Percentiles rank a stretch among this genome's conserved stretches.
Evolutionary conservation across 1,284 basidiomycete genomes (phyloP).

Genomic region (Vanrija pseudolonga): DNA sequence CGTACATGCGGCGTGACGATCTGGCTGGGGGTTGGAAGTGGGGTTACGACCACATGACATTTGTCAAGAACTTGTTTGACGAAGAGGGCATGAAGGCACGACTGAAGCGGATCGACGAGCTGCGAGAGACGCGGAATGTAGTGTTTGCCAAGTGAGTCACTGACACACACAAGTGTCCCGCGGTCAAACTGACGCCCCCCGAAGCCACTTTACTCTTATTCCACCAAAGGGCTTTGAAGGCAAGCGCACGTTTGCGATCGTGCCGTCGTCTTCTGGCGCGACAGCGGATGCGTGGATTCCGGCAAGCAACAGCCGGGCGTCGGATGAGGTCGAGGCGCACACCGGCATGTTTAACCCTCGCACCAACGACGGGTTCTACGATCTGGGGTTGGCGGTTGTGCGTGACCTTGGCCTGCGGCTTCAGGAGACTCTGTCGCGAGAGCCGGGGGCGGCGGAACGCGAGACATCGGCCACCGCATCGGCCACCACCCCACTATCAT

Average conservation of each 20-base stretch:
- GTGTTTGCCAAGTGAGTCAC: conserved; percentile 67
- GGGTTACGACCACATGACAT: conserved; percentile 85
- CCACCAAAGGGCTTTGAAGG: conserved; percentile 58
- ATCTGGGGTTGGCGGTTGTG: conserved; percentile 67
- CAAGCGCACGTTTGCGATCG: conserved; percentile 68
- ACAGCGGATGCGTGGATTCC: conserved; percentile 59
- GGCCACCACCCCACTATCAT: too few species aligned
- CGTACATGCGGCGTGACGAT: conserved; percentile 62
- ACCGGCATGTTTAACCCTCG: conserved; percentile 79
- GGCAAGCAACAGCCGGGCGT: conserved; percentile 62
- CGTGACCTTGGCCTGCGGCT: conserved; percentile 37
- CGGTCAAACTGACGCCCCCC: conserved; percentile 1
- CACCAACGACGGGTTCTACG: conserved; percentile 87
- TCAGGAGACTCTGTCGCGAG: conserved; percentile 14
- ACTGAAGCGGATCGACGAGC: conserved; percentile 60
- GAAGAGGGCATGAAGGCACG: conserved; percentile 61
- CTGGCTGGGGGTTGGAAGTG: conserved; percentile 68
- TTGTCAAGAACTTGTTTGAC: conserved; percentile 84
- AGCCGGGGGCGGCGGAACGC: too few species aligned
- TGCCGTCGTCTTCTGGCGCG: conserved; percentile 60
- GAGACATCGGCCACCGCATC: too few species aligned
- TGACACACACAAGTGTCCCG: conserved; percentile 8
- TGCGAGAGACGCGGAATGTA: conserved; percentile 55
- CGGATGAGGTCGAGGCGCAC: conserved; percentile 82
- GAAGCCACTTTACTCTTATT: conserved; percentile 71